Percentiles rank a stretch among this genome's conserved stretches.
phyloP scores from a whole-genome alignment of 2,329 filamentous ascomycete genomes.

The Verticillium dahliae region DNA sequence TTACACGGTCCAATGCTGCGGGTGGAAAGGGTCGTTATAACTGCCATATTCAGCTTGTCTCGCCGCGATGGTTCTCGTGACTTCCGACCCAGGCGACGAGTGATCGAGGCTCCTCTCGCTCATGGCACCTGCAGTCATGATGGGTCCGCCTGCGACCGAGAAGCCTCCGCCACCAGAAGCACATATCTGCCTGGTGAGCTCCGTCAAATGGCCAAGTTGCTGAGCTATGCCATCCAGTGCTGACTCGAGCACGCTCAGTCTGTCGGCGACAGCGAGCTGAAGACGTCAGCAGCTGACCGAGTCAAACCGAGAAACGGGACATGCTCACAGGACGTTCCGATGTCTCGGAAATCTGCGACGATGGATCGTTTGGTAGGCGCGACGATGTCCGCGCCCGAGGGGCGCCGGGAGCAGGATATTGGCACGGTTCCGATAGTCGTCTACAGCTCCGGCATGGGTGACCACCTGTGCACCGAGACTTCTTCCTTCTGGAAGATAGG shows the following conservation, averaged over 20 bases:
- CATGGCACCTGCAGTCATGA: not conserved
- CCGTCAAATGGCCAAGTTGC: not conserved
- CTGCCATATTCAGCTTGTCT: not conserved
- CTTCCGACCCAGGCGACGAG: not conserved
- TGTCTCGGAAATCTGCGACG: not conserved
- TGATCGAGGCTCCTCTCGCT: not conserved
- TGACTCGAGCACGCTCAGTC: not conserved
- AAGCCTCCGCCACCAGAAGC: not conserved
- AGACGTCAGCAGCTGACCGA: not conserved
- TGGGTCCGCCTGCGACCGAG: not conserved
- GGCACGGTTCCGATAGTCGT: not conserved
- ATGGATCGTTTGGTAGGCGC: not conserved
- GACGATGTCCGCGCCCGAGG: not conserved
- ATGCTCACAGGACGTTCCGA: not conserved
- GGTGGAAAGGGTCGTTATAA: not conserved
- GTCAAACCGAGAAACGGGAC: not conserved
- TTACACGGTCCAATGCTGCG: conserved; percentile 1
- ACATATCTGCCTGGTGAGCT: not conserved
- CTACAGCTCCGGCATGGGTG: not conserved
- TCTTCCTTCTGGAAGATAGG: not conserved
- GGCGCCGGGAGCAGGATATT: not conserved
- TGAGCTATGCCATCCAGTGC: not conserved
- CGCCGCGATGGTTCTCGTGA: not conserved
- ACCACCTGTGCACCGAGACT: not conserved
- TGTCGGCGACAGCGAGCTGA: not conserved